Evolutionary conservation across 202 grass and related monocot genomes (phyloP).

Genomic region (Setaria italica): DNA sequence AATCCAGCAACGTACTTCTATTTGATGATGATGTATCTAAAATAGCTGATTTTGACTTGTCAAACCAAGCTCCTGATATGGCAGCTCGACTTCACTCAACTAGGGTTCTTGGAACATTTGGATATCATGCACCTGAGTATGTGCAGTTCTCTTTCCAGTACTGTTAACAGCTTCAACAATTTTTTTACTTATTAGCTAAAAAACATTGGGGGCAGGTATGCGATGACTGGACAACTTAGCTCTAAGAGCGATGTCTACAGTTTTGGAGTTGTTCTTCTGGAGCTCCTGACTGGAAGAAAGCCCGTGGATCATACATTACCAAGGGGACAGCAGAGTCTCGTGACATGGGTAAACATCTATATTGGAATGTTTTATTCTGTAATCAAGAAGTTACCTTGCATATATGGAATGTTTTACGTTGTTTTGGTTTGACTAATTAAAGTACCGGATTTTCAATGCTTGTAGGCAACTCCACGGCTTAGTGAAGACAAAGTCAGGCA

Average conservation of each 20-base stretch:
- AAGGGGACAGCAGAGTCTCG: conserved; percentile 68
- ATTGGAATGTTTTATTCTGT: neutral
- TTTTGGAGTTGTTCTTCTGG: conserved; percentile 69
- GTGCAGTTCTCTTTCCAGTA: conserved; percentile 28
- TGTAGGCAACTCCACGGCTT: conserved; percentile 61
- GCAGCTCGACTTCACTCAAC: conserved; percentile 72
- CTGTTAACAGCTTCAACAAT: neutral
- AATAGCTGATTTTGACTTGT: conserved; percentile 70
- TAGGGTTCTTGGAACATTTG: conserved; percentile 72
- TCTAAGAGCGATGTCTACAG: conserved; percentile 71
- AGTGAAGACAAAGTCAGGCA: conserved; percentile 71
- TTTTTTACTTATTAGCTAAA: conserved; percentile 8
- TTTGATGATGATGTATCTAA: conserved; percentile 68
- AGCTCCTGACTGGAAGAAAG: conserved; percentile 65
- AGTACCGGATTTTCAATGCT: conserved; percentile 19
- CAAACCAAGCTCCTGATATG: conserved; percentile 73
- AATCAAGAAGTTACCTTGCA: neutral
- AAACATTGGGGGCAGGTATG: conserved; percentile 51
- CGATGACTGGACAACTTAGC: conserved; percentile 73
- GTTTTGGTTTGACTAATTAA: neutral
- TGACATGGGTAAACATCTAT: conserved; percentile 63
- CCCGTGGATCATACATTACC: conserved; percentile 71
- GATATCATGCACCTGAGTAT: conserved; percentile 77
- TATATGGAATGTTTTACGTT: conserved; percentile 14
- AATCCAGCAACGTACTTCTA: conserved; percentile 70